phyloP scores from a whole-genome alignment of 148 eudicot genomes.

The Arctostaphylos glauca region DNA sequence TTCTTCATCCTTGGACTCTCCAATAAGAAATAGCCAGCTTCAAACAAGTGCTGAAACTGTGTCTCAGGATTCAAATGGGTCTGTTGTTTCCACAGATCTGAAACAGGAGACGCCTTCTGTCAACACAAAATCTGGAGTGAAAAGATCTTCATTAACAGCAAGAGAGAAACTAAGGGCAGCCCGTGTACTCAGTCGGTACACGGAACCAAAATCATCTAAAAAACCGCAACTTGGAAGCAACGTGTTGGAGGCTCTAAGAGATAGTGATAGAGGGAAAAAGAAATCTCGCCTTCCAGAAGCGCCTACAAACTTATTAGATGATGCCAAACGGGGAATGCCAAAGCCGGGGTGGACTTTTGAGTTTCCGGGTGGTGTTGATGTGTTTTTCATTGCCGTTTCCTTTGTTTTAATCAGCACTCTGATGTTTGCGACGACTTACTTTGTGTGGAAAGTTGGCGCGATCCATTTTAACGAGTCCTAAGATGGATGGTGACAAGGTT shows the following conservation, averaged over 20 bases:
- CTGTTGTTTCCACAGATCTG: constrained; percentile 15
- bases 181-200: constrained; percentile 73
- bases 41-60: constrained; percentile 23
- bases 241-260: constrained; percentile 72
- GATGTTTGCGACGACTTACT: constrained; percentile 85
- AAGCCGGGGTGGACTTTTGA: constrained; percentile 71
- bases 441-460: constrained; percentile 96
- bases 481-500: constrained; percentile 6
- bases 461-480: constrained; percentile 83
- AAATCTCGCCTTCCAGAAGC: constrained; percentile 83
- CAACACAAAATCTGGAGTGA: constrained; percentile 27
- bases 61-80: constrained; percentile 11
- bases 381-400: constrained; percentile 52
- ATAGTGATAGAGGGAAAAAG: constrained; percentile 76
- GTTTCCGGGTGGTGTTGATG: constrained; percentile 77
- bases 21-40: constrained; percentile 8
- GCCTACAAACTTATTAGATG: constrained; percentile 85
- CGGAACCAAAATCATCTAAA: constrained; percentile 57
- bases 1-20: constrained; percentile 22
- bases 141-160: constrained; percentile 67
- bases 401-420: constrained; percentile 74
- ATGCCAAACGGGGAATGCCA: constrained; percentile 87
- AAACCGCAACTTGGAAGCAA: constrained; percentile 58
- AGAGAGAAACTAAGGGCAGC: constrained; percentile 93
- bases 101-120: constrained; percentile 24